Base-by-base conservation (phyloP, 116 monocot genomes). In the Posidonia oceanica region DNA sequence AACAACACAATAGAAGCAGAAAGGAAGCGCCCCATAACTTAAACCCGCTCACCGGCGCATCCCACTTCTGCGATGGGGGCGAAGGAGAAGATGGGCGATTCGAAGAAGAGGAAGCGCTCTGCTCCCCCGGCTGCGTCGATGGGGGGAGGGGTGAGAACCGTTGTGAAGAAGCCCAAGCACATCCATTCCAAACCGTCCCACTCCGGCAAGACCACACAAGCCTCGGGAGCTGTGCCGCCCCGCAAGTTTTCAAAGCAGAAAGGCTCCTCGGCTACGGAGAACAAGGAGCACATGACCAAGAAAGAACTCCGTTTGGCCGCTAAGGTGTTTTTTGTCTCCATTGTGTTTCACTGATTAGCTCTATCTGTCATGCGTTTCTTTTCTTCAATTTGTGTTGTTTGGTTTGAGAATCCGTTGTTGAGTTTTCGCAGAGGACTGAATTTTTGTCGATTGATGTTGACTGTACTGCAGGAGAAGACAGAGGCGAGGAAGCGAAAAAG, bases 401-500 rank as follows among this genome's bases (percentile, higher is more conserved):
- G 53, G 21, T 5, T 36, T 44, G 2, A 36, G 7, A 23, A 5
- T 62, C 51, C 1, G 48, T 12, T 16, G 38, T 17, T 15, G 16
- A 39, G 64, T 40, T 38, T 3, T 5, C 5, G 16, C n/a, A 64
- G 39, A 14, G 39, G 3, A 17, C 40, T 64, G 17, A 39, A 42
- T 39, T n/a, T 15, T 14, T 64, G 13, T 16, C 11, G 3, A 52
- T 1, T 14, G 52, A 14, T 72, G 42, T 76, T 21, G 61, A 23
- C 14, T 54, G 4, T 70, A 29, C 4, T 53, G 54, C 61, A 94
- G 94, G 94, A 84, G 73, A 75, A 82, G 65, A 69, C 81, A 5
- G 91, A 91, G 71, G 77, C 61, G 22, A 86, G 91, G 79, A 94
- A 90, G 80, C 82, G 75, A 75, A 94, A 81, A 79, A 84, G 94